These are phyloP conservation scores for Rhizopogon roseolus DNA, from an alignment of 768 basidiomycete species.

Conservation along the genomic window DNA sequence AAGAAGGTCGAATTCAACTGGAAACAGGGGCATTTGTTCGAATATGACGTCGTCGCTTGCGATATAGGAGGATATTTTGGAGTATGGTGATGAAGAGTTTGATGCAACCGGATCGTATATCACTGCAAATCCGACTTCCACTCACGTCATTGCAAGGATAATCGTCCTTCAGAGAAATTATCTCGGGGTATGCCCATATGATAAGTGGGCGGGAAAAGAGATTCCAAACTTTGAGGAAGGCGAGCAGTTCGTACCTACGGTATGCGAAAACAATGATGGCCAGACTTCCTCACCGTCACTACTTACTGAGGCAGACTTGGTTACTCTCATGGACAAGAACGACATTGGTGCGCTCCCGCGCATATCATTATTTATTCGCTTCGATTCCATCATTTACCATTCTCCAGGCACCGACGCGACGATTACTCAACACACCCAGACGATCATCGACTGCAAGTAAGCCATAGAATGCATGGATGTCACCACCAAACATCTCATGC, in stretches of 20 bases:
- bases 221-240: constrained; percentile 84
- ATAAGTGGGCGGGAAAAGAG: constrained; percentile 84
- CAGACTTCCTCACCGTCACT: constrained; percentile 74
- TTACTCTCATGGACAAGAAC: constrained; percentile 97
- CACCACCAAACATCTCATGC: constrained; percentile 83
- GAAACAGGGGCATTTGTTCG: constrained; percentile 83
- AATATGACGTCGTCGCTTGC: constrained; percentile 59
- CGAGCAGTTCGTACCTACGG: constrained; percentile 78
- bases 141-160: constrained; percentile 51
- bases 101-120: constrained; percentile 62
- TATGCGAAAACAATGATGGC: constrained; percentile 81
- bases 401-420: constrained; percentile 91
- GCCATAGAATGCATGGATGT: constrained; percentile 86
- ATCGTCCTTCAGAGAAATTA: constrained; percentile 82
- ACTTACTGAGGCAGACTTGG: constrained; percentile 95
- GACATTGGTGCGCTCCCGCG: constrained; percentile 69
- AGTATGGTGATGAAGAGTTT: constrained; percentile 84
- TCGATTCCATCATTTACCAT: neutral
- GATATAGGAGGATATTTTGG: constrained; percentile 69
- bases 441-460: constrained; percentile 87
- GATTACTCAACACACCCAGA: constrained; percentile 95
- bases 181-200: constrained; percentile 90
- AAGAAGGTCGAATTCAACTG: constrained; percentile 80
- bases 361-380: neutral
- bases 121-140: neutral